phyloP scores from a whole-genome alignment of 2,329 filamentous ascomycete species.

The Fusarium marasasianum region DNA sequence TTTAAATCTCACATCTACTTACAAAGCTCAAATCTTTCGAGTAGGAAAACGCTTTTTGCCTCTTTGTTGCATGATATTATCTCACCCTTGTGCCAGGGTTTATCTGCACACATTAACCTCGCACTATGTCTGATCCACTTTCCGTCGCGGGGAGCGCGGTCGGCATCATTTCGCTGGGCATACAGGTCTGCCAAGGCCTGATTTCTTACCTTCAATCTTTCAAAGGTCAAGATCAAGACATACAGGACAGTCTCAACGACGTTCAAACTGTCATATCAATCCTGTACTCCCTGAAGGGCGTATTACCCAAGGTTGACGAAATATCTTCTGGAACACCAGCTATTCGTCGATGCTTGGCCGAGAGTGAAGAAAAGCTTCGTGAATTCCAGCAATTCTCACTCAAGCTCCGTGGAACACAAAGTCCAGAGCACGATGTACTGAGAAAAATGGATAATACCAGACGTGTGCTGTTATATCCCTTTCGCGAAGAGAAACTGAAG shows the following conservation, averaged over 20 bases:
- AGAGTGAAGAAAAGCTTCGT: not conserved
- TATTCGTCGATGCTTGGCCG: not conserved
- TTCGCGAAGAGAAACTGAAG: not conserved
- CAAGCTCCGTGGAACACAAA: not conserved
- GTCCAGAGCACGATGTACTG: rapidly evolving
- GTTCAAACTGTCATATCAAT: not conserved
- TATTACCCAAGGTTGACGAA: not conserved
- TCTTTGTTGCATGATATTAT: rapidly evolving
- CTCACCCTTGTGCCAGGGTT: rapidly evolving
- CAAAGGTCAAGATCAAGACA: not conserved
- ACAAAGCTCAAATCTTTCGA: rapidly evolving
- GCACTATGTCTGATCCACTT: not conserved
- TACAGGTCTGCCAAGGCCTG: not conserved
- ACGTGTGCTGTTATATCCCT: rapidly evolving
- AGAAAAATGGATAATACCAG: rapidly evolving
- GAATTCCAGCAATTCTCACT: not conserved
- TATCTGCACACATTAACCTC: too few relatives aligned
- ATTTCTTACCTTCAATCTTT: not conserved
- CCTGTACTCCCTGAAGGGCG: not conserved
- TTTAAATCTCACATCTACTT: not conserved
- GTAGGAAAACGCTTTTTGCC: rapidly evolving
- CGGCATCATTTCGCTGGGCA: not conserved
- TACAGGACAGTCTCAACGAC: rapidly evolving
- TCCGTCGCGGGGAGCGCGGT: not conserved
- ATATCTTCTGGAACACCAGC: rapidly evolving